Conservation (phyloP, 2,329 filamentous ascomycete genomes). For the Hortaea sp. region DNA sequence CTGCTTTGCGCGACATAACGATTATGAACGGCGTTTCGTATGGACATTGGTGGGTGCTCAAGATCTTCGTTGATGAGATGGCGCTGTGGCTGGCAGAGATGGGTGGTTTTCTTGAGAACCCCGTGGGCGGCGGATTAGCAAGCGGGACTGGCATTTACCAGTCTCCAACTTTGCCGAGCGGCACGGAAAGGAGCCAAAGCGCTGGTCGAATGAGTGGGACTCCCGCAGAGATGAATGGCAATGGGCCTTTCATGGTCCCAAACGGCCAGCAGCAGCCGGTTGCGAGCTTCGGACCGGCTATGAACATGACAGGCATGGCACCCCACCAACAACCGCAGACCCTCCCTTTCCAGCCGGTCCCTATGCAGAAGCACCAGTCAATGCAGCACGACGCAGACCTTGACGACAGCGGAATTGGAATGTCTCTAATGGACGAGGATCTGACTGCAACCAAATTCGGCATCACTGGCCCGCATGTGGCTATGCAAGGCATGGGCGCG, state of each 20-base stretch:
- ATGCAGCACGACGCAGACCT: slow-evolving; percentile 20
- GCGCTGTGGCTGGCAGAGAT: slow-evolving; percentile 79
- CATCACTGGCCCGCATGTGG: slow-evolving; percentile 1
- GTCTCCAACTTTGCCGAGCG: slow-evolving; percentile 17
- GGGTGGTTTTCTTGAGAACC: slow-evolving; percentile 63
- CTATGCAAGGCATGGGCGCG: slow-evolving; percentile 3
- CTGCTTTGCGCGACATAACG: slow-evolving; percentile 71
- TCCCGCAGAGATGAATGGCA: slow-evolving; percentile 14
- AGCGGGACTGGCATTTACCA: slow-evolving; percentile 9
- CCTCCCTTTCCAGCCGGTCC: slow-evolving; percentile 6
- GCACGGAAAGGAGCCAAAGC: slow-evolving; percentile 15
- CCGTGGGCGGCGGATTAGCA: slow-evolving; percentile 1
- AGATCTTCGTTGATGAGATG: slow-evolving; percentile 95
- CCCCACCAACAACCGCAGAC: slow-evolving; percentile 4
- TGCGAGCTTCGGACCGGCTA: slow-evolving; percentile 3
- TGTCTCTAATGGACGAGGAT: slow-evolving; percentile 27
- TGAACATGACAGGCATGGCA: slow-evolving; percentile 5
- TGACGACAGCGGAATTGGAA: slow-evolving; percentile 30
- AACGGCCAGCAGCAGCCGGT: slow-evolving; percentile 8
- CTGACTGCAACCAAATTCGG: slow-evolving; percentile 14
- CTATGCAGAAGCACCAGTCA: slow-evolving; percentile 8
- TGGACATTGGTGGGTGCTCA: slow-evolving; percentile 89
- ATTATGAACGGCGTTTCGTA: slow-evolving; percentile 70
- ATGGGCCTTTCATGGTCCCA: slow-evolving; percentile 4
- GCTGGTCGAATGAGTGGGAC: slow-evolving; percentile 25